These are phyloP conservation scores for Debaryomycetaceae sp. DNA, from an alignment of 1,139 yeast species.

Conservation along the genomic window DNA sequence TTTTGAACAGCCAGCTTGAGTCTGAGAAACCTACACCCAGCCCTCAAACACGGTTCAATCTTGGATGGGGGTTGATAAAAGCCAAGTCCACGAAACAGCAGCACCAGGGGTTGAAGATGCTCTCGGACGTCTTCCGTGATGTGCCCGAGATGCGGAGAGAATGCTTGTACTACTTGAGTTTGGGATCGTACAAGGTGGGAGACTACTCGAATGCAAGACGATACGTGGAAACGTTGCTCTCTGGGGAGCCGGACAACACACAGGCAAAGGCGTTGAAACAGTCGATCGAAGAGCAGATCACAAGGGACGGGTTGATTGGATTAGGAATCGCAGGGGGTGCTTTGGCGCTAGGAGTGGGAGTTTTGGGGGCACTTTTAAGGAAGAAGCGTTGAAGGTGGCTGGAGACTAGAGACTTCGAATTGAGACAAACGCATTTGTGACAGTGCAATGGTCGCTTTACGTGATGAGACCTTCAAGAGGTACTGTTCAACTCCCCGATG, in stretches of 20 bases:
- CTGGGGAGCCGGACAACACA: slow-evolving; percentile 76
- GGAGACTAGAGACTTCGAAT: neutral
- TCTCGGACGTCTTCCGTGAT: slow-evolving; percentile 71
- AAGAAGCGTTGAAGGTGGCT: slow-evolving; percentile 21
- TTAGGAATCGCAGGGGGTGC: slow-evolving; percentile 83
- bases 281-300: slow-evolving; percentile 79
- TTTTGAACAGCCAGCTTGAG: slow-evolving; percentile 73
- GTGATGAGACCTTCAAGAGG: too few relatives aligned
- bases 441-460: too few relatives aligned
- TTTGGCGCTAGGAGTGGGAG: slow-evolving; percentile 77
- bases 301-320: slow-evolving; percentile 85
- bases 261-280: slow-evolving; percentile 73
- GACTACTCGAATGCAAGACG: slow-evolving; percentile 84
- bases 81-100: slow-evolving; percentile 60
- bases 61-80: slow-evolving; percentile 94
- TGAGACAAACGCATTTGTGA: neutral
- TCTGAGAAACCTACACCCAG: slow-evolving; percentile 79
- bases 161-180: slow-evolving; percentile 79
- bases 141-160: slow-evolving; percentile 86
- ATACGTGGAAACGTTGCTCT: slow-evolving; percentile 73
- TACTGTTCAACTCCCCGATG: too few relatives aligned
- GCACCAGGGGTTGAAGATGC: slow-evolving; percentile 71
- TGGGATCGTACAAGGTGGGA: slow-evolving; percentile 86
- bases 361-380: slow-evolving; percentile 53
- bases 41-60: slow-evolving; percentile 83